Percentiles rank a stretch among this genome's conserved stretches.
These are phyloP conservation scores for Gossypium stocksii DNA, from an alignment of 345 rosid species.

Conservation along the genomic window DNA sequence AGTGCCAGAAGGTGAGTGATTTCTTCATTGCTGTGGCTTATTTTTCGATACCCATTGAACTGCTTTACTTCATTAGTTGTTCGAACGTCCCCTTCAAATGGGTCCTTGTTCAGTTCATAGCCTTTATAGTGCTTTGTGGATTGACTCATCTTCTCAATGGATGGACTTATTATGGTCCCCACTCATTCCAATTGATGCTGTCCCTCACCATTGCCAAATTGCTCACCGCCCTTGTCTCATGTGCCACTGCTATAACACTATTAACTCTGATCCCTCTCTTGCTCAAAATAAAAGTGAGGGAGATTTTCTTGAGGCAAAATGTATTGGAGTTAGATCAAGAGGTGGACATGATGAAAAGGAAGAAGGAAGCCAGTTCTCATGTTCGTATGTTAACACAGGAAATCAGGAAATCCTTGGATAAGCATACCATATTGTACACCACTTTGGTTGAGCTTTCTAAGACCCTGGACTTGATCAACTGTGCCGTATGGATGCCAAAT, in stretches of 20 bases:
- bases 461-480: slow-evolving; percentile 79
- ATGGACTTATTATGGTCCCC: slow-evolving; percentile 87
- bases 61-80: slow-evolving; percentile 87
- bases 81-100: slow-evolving; percentile 93
- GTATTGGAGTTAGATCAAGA: slow-evolving; percentile 82
- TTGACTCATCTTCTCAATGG: slow-evolving; percentile 82
- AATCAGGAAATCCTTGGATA: slow-evolving; percentile 83
- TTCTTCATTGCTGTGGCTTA: slow-evolving; percentile 82
- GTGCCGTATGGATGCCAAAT: slow-evolving; percentile 97
- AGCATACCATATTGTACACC: slow-evolving; percentile 73
- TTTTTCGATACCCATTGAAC: slow-evolving; percentile 90
- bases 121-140: slow-evolving; percentile 93
- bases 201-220: slow-evolving; percentile 75
- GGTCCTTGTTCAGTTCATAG: slow-evolving; percentile 83
- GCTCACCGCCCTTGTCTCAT: slow-evolving; percentile 83
- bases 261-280: slow-evolving; percentile 82
- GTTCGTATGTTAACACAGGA: slow-evolving; percentile 84
- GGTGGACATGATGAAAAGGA: slow-evolving; percentile 86
- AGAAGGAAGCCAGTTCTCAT: slow-evolving; percentile 81
- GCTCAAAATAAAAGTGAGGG: slow-evolving; percentile 84
- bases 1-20: slow-evolving; percentile 91
- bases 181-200: slow-evolving; percentile 75
- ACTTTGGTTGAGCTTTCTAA: slow-evolving; percentile 88
- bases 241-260: slow-evolving; percentile 85
- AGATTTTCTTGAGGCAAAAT: slow-evolving; percentile 83